Evolutionary conservation across 2,329 filamentous ascomycete genomes (phyloP).

Genomic region (Zasmidium citrigriseum): DNA sequence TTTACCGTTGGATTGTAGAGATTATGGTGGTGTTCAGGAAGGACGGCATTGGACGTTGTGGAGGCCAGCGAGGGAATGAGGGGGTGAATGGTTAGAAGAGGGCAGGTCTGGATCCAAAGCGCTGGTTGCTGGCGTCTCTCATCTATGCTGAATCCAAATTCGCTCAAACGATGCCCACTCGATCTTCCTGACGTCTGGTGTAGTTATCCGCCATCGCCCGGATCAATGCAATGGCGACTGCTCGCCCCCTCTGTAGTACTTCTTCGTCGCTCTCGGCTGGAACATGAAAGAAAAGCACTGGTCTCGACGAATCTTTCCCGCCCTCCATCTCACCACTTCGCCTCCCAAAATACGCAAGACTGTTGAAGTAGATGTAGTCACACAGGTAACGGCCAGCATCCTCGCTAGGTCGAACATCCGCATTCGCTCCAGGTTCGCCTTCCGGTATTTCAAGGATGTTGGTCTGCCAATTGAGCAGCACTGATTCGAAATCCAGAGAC

Average conservation of each 20-base stretch:
- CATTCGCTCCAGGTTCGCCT: constrained; percentile 26
- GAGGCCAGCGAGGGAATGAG: constrained; percentile 6
- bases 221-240: constrained; percentile 35
- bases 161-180: not conserved
- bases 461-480: constrained; percentile 31
- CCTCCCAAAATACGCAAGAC: constrained; percentile 37
- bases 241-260: constrained; percentile 34
- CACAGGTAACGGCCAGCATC: constrained; percentile 47
- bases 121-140: too few species aligned
- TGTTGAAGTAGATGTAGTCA: constrained; percentile 48
- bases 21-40: constrained; percentile 14
- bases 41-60: constrained; percentile 26
- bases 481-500: constrained; percentile 32
- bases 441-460: constrained; percentile 29
- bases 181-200: not conserved
- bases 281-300: constrained; percentile 46
- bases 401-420: constrained; percentile 39
- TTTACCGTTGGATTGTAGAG: constrained; percentile 18
- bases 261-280: constrained; percentile 38
- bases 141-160: too few species aligned
- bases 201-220: constrained; percentile 38
- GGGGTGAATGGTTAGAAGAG: too few species aligned
- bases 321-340: constrained; percentile 23
- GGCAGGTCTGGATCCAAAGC: too few species aligned
- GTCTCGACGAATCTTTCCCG: constrained; percentile 24